Evolutionary conservation across 2,329 filamentous ascomycete species (phyloP).

Genomic region (Verticillium isaacii): DNA sequence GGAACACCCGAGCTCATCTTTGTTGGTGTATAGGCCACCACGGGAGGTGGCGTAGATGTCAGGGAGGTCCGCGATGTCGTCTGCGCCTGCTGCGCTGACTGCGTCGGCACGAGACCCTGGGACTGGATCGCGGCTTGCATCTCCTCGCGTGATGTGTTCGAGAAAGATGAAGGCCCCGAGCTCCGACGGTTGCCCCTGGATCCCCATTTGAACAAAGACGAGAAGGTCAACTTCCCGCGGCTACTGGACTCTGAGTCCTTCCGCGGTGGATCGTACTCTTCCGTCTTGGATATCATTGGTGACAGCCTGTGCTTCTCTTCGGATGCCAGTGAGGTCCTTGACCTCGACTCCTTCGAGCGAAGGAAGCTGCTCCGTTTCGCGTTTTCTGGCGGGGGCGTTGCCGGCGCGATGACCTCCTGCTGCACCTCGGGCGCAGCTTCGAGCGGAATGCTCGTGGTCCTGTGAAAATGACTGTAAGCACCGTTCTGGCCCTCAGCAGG

Average conservation of each 20-base stretch:
- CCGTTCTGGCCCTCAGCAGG: conserved; percentile 12
- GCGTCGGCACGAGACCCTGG: conserved; percentile 17
- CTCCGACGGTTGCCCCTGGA: conserved; percentile 36
- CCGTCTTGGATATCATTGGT: conserved; percentile 30
- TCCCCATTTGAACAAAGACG: conserved; percentile 70
- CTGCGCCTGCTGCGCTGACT: conserved; percentile 24
- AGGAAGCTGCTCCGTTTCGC: conserved; percentile 23
- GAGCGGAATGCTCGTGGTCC: conserved; percentile 40
- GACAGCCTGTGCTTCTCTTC: conserved; percentile 30
- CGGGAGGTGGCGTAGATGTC: conserved; percentile 38
- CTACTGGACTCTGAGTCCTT: conserved; percentile 52
- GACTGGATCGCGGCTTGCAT: conserved; percentile 46
- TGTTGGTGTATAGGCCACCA: conserved; percentile 31
- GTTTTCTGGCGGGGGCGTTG: conserved; percentile 1
- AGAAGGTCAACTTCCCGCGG: conserved; percentile 52
- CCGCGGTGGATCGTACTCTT: conserved; percentile 45
- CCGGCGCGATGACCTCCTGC: conserved; percentile 14
- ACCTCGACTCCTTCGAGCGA: conserved; percentile 41
- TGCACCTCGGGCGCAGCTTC: conserved; percentile 17
- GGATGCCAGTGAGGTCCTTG: conserved; percentile 42
- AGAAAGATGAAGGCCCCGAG: conserved; percentile 71
- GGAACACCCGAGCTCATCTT: conserved; percentile 46
- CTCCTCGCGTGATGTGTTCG: conserved; percentile 86
- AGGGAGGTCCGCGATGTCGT: conserved; percentile 5
- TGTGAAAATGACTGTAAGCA: conserved; percentile 35